Evolutionary conservation across 352 stramenopile species (phyloP), one percentile per base, ranked within the genome.

Genomic region (Pseudoperonospora humuli): DNA sequence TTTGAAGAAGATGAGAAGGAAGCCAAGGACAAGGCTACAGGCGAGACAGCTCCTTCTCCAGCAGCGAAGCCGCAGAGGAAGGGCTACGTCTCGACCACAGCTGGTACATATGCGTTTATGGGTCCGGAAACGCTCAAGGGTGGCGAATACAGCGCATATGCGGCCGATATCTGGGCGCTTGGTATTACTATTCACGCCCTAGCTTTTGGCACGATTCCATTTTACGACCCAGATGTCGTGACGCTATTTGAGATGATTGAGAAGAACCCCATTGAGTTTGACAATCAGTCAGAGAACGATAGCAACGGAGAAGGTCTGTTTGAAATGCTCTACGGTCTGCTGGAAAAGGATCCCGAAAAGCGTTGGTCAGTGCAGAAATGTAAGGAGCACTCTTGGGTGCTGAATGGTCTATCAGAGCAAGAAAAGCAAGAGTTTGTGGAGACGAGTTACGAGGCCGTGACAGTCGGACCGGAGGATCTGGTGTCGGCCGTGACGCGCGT

Each of bases 101-200:
- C 80, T 13, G 80, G 80, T 7, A 92, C 80, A 23, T 92, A 92
- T 52, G 80, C 80, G 20, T 92, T 87, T 46, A 92, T 92, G 80
- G 69, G 62, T 0, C 80, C 80, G 0, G 80, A 92, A 54, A 89
- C 80, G 29, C 67, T 89, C 27, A 86, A 82, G 52, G 73, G 79
- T 36, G 74, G 80, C 19, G 69, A 68, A 38, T 94, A 86, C 61
- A 80, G 67, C 26, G 84, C 83, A 7, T 92, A 84, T 57, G 61
- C 75, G 9, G 85, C 82, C 8, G 85, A 96, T 32, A 67, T 95
- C 11, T 96, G 85, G 85, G 81, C 85, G 10, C 62, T 93, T 2
- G 85, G 82, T 25, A 71, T 93, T 46, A 94, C 79, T 19, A 43
- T 95, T 18, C 81, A 95, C 49, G 81, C 80, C 17, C 54, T 93